Evolutionary conservation across 176 grass and related monocot species (phyloP), one percentile per base, ranked within the genome.

Genomic region (Phoenix dactylifera): DNA sequence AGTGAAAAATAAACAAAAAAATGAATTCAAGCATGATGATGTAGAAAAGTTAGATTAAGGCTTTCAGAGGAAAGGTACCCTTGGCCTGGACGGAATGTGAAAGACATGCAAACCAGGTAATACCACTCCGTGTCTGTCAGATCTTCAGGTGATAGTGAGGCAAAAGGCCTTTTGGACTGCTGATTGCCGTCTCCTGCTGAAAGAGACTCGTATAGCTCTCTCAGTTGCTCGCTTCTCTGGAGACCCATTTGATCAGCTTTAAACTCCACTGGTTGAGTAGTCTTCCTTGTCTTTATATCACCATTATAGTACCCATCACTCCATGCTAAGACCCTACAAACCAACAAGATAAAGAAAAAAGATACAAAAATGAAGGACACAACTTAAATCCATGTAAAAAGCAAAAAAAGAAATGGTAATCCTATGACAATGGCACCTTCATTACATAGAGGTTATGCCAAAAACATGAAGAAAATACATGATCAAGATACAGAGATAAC

Each of bases 41-140:
- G 10, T 7, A 14, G 35, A 44, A 44, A 22, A 14, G 16, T 20
- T 22, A 65, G 1, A 23, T 17, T 1, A 28, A 5, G 17, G 20
- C 10, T 64, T 56, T 20, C 22, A 20, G 5, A 28, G 49, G 32
- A 6, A 32, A 57, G 49, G 49, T 79, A 97, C 92, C 92, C 83
- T 85, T 84, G 81, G 64, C 75, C 76, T 3, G 63, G 81, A 6
- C 50, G 24, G 77, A 97, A 97, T 53, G 70, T 76, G 70, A 91
- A 97, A 65, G 84, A 85, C 92, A 97, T 97, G 81, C 87, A 91
- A 67, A 97, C 56, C 4, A 90, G 65, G 70, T 97, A 97, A 64
- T 91, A 97, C 87, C 87, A 97, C 26, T 97, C 92, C 4, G 78
- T 60, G 57, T 88, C 87, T 0, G 80, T 76, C 28, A 97, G 79